Evolutionary conservation across 768 basidiomycete species (phyloP).

Genomic region (Rhodosporidiobolus odoratus): DNA sequence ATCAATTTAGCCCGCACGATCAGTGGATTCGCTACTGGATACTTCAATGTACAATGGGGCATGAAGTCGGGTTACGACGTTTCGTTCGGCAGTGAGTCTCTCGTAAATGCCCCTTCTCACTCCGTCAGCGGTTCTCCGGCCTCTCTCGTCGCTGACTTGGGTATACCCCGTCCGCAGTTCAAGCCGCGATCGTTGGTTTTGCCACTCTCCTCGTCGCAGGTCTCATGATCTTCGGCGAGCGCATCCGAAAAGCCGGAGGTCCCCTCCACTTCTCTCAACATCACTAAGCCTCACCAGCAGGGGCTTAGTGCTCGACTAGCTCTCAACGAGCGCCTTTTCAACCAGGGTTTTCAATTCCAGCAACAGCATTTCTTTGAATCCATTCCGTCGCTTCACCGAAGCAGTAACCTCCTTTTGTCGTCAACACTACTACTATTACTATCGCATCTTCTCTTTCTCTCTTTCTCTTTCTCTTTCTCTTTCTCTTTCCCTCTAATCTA

Average conservation of each 20-base stretch:
- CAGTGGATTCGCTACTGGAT: constrained; percentile 12
- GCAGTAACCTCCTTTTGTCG: no score
- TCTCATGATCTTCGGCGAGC: constrained; percentile 31
- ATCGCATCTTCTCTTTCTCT: no score
- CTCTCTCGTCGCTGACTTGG: background rate
- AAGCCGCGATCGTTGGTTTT: constrained; percentile 33
- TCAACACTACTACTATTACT: no score
- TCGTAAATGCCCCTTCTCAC: no score
- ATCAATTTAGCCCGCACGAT: constrained; percentile 56
- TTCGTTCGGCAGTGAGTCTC: constrained; percentile 33
- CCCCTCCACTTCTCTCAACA: constrained; percentile 28
- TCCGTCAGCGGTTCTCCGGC: background rate
- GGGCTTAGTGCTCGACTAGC: no score
- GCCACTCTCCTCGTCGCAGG: constrained; percentile 19
- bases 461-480: no score
- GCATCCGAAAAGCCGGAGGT: constrained; percentile 27
- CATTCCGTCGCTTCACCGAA: no score
- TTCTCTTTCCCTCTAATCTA: no score
- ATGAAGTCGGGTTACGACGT: constrained; percentile 24
- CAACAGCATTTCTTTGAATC: no score
- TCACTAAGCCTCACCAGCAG: no score
- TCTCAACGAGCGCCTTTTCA: no score
- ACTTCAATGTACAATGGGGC: constrained; percentile 33
- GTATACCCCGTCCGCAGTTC: constrained; percentile 4
- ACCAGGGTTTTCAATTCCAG: no score